Base-by-base conservation (phyloP, 352 stramenopile species). In the Achlya hypogyna region DNA sequence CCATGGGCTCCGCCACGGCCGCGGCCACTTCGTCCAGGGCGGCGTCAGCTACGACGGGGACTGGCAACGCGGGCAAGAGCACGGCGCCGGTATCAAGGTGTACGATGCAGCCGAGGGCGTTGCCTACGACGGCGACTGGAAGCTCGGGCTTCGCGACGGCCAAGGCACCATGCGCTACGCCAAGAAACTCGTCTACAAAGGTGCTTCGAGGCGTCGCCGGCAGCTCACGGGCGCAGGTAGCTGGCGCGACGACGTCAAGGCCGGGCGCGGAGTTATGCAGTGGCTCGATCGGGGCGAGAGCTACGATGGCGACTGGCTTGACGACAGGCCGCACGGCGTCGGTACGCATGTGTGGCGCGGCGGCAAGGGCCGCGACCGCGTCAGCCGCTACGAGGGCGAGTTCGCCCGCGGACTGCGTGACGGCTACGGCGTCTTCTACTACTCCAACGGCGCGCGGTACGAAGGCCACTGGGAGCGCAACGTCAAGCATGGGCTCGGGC, bases 381-480 rank as follows among this genome's bases (percentile, higher is more conserved):
- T 79, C 77, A 25, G 42, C 65, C 49, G 49, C 1, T 56, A 56
- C 31, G 49, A 56, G 20, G 49, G 49, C 31, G 49, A 56, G 31
- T 56, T 56, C 25, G 49, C 49, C 31, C 16, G 77, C 51, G 89
- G 88, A 0, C 60, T 87, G 5, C 84, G 85, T 25, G 72, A 91
- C 59, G 87, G 85, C 5, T 53, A 72, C 27, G 89, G 89, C 0
- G 75, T 77, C 0, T 96, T 97, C 54, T 88, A 85, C 71, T 97
- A 97, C 54, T 79, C 84, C 9, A 93, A 96, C 51, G 89, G 89
- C 2, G 82, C 86, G 5, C 71, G 79, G 1, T 96, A 96, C 69
- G 77, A 84, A 71, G 89, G 89, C n/a, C 72, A 85, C 53, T 97
- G 89, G 89, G 56, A 76, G 38, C 62, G 79, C 25, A 93, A 95